phyloP scores from a whole-genome alignment of 805 yeast genomes.

The Hagleromyces aurorensis region DNA sequence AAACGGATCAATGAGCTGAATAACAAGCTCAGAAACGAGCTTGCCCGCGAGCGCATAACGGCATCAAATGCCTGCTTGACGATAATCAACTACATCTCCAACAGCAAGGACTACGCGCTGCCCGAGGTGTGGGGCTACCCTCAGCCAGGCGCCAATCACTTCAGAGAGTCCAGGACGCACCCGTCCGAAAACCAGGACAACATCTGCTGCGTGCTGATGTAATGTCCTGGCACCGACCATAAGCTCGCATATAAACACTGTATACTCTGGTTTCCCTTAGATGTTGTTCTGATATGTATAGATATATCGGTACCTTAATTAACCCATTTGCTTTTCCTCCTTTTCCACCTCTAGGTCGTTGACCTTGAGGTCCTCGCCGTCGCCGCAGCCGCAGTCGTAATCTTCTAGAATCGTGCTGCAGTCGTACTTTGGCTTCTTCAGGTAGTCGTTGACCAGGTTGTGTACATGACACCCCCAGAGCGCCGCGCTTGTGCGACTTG shows the following conservation, averaged over 20 bases:
- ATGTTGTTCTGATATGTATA: background rate
- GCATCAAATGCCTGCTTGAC: constrained; percentile 54
- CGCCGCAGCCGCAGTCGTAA: constrained; percentile 97
- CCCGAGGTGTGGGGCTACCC: constrained; percentile 38
- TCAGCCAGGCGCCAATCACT: constrained; percentile 33
- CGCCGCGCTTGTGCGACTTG: constrained; percentile 71
- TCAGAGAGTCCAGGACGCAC: constrained; percentile 18
- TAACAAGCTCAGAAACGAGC: constrained; percentile 41
- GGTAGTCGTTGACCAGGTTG: constrained; percentile 70
- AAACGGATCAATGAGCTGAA: constrained; percentile 55
- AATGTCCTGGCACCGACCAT: constrained; percentile 4
- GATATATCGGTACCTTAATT: constrained; percentile 1
- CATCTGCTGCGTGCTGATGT: constrained; percentile 34
- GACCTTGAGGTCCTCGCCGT: constrained; percentile 34
- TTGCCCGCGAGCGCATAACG: constrained; percentile 50
- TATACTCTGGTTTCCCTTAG: too few species aligned
- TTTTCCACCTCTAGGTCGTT: constrained; percentile 36
- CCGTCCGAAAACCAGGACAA: constrained; percentile 2
- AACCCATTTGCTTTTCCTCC: constrained; percentile 41
- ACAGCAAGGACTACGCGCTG: constrained; percentile 31
- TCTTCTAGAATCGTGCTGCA: constrained; percentile 80
- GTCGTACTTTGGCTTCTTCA: constrained; percentile 68
- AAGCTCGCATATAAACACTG: too few species aligned
- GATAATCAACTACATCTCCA: constrained; percentile 33
- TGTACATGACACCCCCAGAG: constrained; percentile 95